Conservation (phyloP, 176 grass and related monocot species). For the Carex kokanica region DNA sequence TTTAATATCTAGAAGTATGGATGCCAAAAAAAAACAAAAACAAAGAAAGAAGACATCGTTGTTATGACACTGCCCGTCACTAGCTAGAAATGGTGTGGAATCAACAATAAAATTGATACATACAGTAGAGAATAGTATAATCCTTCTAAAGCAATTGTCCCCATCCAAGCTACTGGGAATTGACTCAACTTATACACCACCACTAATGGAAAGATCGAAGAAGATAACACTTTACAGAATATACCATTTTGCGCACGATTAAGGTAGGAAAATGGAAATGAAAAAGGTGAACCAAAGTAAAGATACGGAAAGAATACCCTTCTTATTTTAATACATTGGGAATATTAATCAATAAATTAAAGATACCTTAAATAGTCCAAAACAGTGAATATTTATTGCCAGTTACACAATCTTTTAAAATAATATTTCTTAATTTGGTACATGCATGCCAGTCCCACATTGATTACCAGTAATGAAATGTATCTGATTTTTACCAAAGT, state of each 20-base stretch:
- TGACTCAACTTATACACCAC: neutral
- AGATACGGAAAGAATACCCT: neutral
- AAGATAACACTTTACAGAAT: constrained; percentile 17
- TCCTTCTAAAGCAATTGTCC: constrained; percentile 15
- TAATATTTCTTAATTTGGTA: constrained; percentile 21
- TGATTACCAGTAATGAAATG: constrained; percentile 9
- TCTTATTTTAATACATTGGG: neutral
- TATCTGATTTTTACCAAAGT: neutral
- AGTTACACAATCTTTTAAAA: constrained; percentile 9
- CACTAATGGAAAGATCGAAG: constrained; percentile 25
- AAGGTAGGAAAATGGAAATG: constrained; percentile 3
- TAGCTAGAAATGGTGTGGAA: constrained; percentile 10
- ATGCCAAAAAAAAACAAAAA: neutral
- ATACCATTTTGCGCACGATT: constrained; percentile 9
- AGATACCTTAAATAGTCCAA: constrained; percentile 12
- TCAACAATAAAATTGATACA: neutral
- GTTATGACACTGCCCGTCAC: neutral
- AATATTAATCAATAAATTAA: constrained; percentile 10
- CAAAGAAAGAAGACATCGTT: neutral
- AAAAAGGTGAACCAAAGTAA: neutral
- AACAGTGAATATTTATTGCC: constrained; percentile 19
- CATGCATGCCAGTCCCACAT: neutral
- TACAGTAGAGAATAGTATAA: neutral
- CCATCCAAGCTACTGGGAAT: constrained; percentile 10
- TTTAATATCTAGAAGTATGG: neutral